A percentile compares a stretch with the other conserved stretches of the same genome.
Evolutionary conservation across 1,284 basidiomycete genomes (phyloP).

Genomic region (Ustilago tritici): DNA sequence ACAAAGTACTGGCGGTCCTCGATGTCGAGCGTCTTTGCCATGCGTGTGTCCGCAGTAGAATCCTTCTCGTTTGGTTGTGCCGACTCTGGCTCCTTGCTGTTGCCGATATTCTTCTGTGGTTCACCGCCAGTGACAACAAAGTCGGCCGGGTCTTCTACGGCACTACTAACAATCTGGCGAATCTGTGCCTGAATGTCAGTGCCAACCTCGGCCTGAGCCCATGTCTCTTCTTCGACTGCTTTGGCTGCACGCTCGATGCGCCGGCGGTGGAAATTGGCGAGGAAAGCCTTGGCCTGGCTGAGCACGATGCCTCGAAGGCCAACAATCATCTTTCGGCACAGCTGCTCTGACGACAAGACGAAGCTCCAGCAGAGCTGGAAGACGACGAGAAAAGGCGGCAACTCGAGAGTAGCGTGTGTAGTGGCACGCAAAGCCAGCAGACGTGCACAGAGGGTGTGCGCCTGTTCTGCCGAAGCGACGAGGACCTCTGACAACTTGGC

Average conservation of each 20-base stretch:
- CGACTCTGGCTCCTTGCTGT: neutral
- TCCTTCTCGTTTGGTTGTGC: conserved; percentile 4
- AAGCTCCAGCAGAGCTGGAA: conserved; percentile 90
- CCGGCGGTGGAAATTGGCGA: conserved; percentile 86
- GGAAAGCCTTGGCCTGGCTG: conserved; percentile 84
- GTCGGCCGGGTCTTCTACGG: conserved; percentile 82
- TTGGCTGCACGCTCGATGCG: conserved; percentile 85
- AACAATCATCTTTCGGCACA: conserved; percentile 90
- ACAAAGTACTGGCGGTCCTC: conserved; percentile 79
- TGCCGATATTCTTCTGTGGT: neutral
- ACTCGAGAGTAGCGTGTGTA: conserved; percentile 79
- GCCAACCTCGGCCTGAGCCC: conserved; percentile 84
- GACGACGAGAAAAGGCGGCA: conserved; percentile 82
- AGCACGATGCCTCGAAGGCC: conserved; percentile 75
- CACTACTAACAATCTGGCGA: conserved; percentile 81
- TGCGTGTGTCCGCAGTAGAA: neutral
- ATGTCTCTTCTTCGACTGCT: conserved; percentile 89
- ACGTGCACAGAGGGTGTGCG: conserved; percentile 83
- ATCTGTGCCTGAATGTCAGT: conserved; percentile 78
- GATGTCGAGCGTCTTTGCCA: conserved; percentile 79
- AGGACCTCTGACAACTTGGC: conserved; percentile 77
- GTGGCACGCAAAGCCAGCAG: conserved; percentile 77
- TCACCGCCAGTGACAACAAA: conserved; percentile 45
- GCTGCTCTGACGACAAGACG: conserved; percentile 84
- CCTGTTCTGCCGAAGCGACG: conserved; percentile 82